Evolutionary conservation across 495 filamentous ascomycete genomes (phyloP).

Genomic region (Xylaria curta): DNA sequence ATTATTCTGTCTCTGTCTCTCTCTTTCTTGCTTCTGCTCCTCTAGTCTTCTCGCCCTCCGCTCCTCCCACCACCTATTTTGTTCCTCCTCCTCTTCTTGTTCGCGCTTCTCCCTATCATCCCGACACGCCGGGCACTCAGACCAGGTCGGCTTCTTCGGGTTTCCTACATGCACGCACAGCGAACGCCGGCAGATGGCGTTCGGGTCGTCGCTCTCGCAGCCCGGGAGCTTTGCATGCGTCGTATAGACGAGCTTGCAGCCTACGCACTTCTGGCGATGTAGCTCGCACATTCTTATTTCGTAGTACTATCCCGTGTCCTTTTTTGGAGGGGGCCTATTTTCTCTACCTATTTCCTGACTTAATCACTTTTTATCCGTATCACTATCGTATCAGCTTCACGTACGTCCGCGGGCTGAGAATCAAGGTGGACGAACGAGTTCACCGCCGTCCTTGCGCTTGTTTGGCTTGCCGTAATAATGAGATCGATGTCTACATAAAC

Average conservation of each 20-base stretch:
- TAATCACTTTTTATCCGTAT: background rate
- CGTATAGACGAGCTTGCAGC: slow-evolving; percentile 30
- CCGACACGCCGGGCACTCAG: slow-evolving; percentile 30
- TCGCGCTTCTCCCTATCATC: slow-evolving; percentile 20
- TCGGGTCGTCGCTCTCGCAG: slow-evolving; percentile 32
- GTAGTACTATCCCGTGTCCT: background rate
- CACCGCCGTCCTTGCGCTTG: background rate
- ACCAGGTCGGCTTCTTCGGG: slow-evolving; percentile 21
- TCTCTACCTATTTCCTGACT: background rate
- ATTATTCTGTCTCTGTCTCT: background rate
- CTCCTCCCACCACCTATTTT: background rate
- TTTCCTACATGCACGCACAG: slow-evolving; percentile 36
- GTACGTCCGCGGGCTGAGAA: background rate
- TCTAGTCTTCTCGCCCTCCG: background rate
- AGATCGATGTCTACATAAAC: background rate
- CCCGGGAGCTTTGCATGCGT: slow-evolving; percentile 31
- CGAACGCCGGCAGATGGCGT: slow-evolving; percentile 23
- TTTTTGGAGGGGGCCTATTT: background rate
- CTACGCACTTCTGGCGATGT: slow-evolving; percentile 31
- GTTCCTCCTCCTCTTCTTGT: slow-evolving; percentile 20
- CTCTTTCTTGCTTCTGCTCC: no score
- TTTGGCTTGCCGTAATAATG: background rate
- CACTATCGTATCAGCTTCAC: background rate
- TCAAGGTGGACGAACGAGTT: background rate
- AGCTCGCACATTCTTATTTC: slow-evolving; percentile 33